These are phyloP conservation scores for Carex myosuroides DNA, from an alignment of 176 grass and related monocot genomes.

Conservation along the genomic window DNA sequence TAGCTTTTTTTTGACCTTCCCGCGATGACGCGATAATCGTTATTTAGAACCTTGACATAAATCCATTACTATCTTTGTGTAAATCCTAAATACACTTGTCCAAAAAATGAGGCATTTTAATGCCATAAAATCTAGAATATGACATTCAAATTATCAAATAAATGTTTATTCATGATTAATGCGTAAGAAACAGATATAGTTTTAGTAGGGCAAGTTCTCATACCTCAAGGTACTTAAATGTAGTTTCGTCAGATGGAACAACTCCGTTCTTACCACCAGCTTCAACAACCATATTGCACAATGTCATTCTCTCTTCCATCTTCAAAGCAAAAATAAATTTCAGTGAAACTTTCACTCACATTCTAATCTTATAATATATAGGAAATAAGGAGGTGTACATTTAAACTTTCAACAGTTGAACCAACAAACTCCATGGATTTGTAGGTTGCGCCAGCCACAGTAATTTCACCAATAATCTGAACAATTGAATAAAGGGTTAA, in stretches of 20 bases:
- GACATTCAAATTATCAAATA: background rate
- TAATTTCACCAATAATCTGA: constrained; percentile 84
- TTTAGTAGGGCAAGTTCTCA: constrained; percentile 14
- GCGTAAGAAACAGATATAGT: background rate
- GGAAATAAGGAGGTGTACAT: constrained; percentile 32
- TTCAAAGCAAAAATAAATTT: constrained; percentile 17
- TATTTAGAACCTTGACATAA: background rate
- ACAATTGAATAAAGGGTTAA: constrained; percentile 1
- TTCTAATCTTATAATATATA: constrained; percentile 1
- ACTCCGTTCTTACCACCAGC: constrained; percentile 91
- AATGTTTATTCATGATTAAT: background rate
- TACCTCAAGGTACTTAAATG: constrained; percentile 95
- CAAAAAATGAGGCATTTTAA: constrained; percentile 4
- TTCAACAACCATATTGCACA: constrained; percentile 94
- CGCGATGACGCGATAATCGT: too few relatives aligned
- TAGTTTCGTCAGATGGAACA: constrained; percentile 72
- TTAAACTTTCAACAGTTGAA: constrained; percentile 41
- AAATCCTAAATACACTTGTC: background rate
- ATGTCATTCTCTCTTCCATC: constrained; percentile 98
- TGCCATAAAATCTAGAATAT: background rate
- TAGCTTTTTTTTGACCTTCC: too few relatives aligned
- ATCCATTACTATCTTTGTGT: constrained; percentile 8
- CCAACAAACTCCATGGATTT: constrained; percentile 40
- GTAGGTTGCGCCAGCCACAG: constrained; percentile 87
- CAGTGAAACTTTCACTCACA: constrained; percentile 14